These are phyloP conservation scores for Graphiopsis chlorocephala DNA, from an alignment of 2,329 filamentous ascomycete genomes.

Conservation along the genomic window DNA sequence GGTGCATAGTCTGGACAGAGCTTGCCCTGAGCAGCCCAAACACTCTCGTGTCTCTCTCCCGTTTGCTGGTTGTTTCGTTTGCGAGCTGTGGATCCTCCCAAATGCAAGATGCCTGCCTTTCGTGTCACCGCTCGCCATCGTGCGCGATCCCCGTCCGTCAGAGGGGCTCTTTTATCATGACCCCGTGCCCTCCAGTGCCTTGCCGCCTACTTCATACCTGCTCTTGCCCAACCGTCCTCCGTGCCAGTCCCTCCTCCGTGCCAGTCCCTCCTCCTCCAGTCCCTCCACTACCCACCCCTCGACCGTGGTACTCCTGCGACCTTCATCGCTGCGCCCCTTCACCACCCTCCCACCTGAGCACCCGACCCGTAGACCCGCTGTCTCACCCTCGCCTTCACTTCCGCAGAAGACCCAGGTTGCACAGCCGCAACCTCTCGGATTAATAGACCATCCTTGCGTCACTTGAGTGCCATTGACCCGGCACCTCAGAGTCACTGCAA, in stretches of 20 bases:
- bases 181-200: slow-evolving; percentile 6
- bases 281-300: neutral
- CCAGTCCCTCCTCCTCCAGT: neutral
- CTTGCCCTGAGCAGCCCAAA: slow-evolving; percentile 16
- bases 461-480: slow-evolving; percentile 14
- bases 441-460: slow-evolving; percentile 14
- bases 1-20: slow-evolving; percentile 7
- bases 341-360: slow-evolving; percentile 1
- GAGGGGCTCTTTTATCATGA: slow-evolving; percentile 22
- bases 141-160: slow-evolving; percentile 49
- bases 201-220: neutral
- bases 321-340: slow-evolving; percentile 11
- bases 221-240: neutral
- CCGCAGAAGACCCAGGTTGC: slow-evolving; percentile 14
- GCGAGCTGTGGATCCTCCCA: slow-evolving; percentile 13
- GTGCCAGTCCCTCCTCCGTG: neutral
- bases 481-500: slow-evolving; percentile 5
- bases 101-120: slow-evolving; percentile 15
- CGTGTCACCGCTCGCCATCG: slow-evolving; percentile 9
- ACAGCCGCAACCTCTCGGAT: slow-evolving; percentile 10
- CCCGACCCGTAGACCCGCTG: slow-evolving; percentile 6
- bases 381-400: slow-evolving; percentile 16
- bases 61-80: slow-evolving; percentile 17
- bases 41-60: slow-evolving; percentile 11
- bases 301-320: slow-evolving; percentile 11